Evolutionary conservation across 352 stramenopile species (phyloP), one percentile per base, ranked within the genome.

Genomic region (Globisporangium emineosum): DNA sequence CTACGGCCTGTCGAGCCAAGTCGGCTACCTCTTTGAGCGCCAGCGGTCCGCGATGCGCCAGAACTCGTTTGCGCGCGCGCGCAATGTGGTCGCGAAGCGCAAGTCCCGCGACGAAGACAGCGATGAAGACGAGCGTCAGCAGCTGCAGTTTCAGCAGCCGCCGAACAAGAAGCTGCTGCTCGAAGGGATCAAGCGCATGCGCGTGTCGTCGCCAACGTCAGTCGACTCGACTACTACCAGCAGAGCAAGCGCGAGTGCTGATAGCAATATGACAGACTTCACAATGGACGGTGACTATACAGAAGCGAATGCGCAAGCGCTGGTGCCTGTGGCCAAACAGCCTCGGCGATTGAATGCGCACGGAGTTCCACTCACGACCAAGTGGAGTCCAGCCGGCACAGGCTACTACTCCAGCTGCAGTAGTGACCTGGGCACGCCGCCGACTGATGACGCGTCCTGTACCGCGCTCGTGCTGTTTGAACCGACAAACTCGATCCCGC

Each of bases 101-200:
- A 71, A 81, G 57, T 29, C 53, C 7, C 72, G 65, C 56, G 69
- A 72, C 33, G 42, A 54, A 19, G 45, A 57, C 62, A 37, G 27
- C 40, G 45, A 56, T 49, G 57, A 64, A 23, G 60, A 52, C 32
- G 61, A 75, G 27, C 61, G 62, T 19, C 57, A 65, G 10, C 60
- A 60, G 19, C 50, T 55, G 29, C 49, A 59, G 19, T 37, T 47
- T 23, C 49, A 33, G 27, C 60, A 27, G 33, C 64, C 6, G 6
- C 68, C 29, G 53, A 72, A 53, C 17, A 71, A 69, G 30, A 70
- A 72, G 49, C 57, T 69, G 1, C 65, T 90, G n/a, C 49, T 90
- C 40, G 71, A 88, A n/a, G 71, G 81, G 1, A 57, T 93, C 42
- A 93, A 91, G 63, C 80, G 84, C 47, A 79, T 93, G 77, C 81